Conservation (phyloP, 345 rosid species). For the Balakata baccata region DNA sequence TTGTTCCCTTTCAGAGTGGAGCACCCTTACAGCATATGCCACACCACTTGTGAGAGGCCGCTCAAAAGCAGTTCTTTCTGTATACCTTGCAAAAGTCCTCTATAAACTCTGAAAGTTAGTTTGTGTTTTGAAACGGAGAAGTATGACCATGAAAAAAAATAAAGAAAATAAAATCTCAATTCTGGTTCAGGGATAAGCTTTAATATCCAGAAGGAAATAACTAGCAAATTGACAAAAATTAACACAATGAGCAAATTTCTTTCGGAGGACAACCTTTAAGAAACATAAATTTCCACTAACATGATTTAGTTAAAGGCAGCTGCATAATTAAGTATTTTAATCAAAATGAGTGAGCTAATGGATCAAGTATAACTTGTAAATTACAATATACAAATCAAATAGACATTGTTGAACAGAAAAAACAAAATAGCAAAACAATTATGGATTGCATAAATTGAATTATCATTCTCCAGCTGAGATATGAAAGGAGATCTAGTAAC, state of each 20-base stretch:
- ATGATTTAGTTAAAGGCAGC: not conserved
- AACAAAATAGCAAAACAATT: slow-evolving; percentile 7
- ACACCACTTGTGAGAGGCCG: slow-evolving; percentile 98
- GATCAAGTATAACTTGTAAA: slow-evolving; percentile 6
- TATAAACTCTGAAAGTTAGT: slow-evolving; percentile 41
- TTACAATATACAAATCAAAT: slow-evolving; percentile 3
- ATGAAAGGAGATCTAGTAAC: slow-evolving; percentile 37
- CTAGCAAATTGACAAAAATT: slow-evolving; percentile 9
- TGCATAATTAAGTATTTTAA: slow-evolving; percentile 7
- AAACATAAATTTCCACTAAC: not conserved
- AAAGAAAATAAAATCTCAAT: slow-evolving; percentile 15
- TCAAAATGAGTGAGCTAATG: slow-evolving; percentile 8
- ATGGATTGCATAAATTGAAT: slow-evolving; percentile 11
- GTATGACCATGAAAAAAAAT: slow-evolving; percentile 1
- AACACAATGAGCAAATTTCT: slow-evolving; percentile 7
- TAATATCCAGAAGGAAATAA: slow-evolving; percentile 2
- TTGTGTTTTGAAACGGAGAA: slow-evolving; percentile 16
- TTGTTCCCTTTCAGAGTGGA: slow-evolving; percentile 80
- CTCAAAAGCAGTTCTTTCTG: slow-evolving; percentile 94
- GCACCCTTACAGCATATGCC: slow-evolving; percentile 93
- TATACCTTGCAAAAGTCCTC: slow-evolving; percentile 87
- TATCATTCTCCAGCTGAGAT: slow-evolving; percentile 7
- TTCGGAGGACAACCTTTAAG: not conserved
- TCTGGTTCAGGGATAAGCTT: slow-evolving; percentile 19
- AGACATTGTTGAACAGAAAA: slow-evolving; percentile 3